Percentiles rank a stretch among this genome's conserved stretches.
Evolutionary conservation across 2,329 filamentous ascomycete genomes (phyloP).

Genomic region (Colletotrichum falcatum): DNA sequence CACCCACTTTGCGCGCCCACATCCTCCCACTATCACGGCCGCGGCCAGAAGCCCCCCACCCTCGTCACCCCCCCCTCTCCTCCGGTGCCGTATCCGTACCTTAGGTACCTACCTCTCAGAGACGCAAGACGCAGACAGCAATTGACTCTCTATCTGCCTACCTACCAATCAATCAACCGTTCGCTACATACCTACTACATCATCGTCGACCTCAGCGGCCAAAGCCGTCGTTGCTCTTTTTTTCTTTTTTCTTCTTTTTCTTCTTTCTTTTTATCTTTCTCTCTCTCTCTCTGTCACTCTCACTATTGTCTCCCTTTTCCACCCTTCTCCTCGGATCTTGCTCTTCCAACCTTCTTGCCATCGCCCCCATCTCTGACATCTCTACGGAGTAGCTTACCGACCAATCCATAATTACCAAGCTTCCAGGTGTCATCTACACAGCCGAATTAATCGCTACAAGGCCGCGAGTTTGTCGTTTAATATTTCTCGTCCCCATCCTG

Average conservation of each 20-base stretch:
- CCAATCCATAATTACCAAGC: not conserved
- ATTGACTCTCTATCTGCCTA: not conserved
- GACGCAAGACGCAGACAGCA: slow-evolving; percentile 10
- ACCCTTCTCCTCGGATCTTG: not conserved
- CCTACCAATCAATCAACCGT: not conserved
- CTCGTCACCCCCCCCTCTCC: slow-evolving; percentile 11
- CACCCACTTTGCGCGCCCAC: slow-evolving; percentile 17
- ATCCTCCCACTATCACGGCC: slow-evolving; percentile 22
- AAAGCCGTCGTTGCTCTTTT: slow-evolving; percentile 10
- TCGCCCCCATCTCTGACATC: not conserved
- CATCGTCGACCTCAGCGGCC: slow-evolving; percentile 35
- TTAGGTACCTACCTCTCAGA: too few relatives aligned
- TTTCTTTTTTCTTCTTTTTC: not conserved
- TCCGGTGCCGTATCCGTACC: slow-evolving; percentile 10
- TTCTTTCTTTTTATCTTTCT: too few relatives aligned
- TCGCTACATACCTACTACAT: slow-evolving; percentile 31
- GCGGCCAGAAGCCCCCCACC: slow-evolving; percentile 34
- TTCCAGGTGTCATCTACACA: slow-evolving; percentile 31
- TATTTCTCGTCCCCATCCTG: slow-evolving; percentile 33
- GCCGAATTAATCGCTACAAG: slow-evolving; percentile 32
- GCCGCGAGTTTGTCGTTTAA: slow-evolving; percentile 32
- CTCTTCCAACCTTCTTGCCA: not conserved
- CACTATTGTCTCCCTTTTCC: slow-evolving; percentile 9
- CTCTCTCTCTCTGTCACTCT: slow-evolving; percentile 3
- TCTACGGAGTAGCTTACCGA: slow-evolving; percentile 4